phyloP scores from a whole-genome alignment of 192 early-diverging fungal species.

The Gamsiella multidivaricata region DNA sequence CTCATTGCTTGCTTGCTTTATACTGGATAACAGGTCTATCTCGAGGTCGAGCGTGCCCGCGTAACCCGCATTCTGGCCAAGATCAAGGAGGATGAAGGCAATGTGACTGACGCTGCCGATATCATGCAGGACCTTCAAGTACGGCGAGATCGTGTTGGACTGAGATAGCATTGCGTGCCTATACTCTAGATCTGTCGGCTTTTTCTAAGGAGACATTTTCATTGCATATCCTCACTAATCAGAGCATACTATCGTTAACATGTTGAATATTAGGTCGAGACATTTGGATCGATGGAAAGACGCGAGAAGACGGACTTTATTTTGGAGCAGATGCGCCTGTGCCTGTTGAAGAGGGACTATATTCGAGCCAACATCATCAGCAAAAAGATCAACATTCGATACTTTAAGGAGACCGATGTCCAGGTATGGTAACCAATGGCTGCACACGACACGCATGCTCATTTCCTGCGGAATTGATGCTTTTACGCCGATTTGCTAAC shows the following conservation, averaged over 20 bases:
- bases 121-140: slow-evolving; percentile 96
- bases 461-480: neutral
- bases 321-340: slow-evolving; percentile 97
- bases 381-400: slow-evolving; percentile 95
- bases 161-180: too few species aligned
- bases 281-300: slow-evolving; percentile 98
- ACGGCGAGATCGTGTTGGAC: neutral
- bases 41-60: slow-evolving; percentile 98
- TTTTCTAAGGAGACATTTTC: neutral
- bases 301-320: slow-evolving; percentile 99
- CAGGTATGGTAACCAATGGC: slow-evolving; percentile 65
- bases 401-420: slow-evolving; percentile 86
- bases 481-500: neutral
- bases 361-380: slow-evolving; percentile 92
- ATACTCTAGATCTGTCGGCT: neutral
- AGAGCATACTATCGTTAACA: neutral
- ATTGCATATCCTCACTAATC: neutral
- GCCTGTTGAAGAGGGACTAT: slow-evolving; percentile 93
- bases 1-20: too few species aligned
- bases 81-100: slow-evolving; percentile 92
- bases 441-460: neutral
- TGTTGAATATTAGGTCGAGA: slow-evolving; percentile 79
- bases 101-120: slow-evolving; percentile 91
- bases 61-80: slow-evolving; percentile 90
- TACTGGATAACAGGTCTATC: slow-evolving; percentile 79